phyloP scores from a whole-genome alignment of 78 protist species.

The Pigoraptor vietnamica region DNA sequence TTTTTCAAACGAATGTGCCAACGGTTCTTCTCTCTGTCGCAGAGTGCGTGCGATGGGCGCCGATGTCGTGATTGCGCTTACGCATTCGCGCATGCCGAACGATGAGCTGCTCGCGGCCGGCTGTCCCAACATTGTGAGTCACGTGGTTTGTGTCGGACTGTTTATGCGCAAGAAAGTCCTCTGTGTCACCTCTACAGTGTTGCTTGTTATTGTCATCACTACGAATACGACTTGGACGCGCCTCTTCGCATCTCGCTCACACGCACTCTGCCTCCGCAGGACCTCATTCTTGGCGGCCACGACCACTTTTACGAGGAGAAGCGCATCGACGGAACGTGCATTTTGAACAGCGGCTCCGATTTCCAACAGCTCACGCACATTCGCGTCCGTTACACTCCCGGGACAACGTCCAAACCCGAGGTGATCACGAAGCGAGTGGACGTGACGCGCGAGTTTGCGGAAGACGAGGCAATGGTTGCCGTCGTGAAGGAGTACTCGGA shows the following conservation, averaged over 20 bases:
- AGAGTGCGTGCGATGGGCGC: background rate
- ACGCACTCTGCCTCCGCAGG: background rate
- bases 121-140: background rate
- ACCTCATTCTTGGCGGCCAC: constrained; percentile 48
- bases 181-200: too few species aligned
- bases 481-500: background rate
- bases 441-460: background rate
- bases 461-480: background rate
- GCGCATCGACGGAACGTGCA: constrained; percentile 3
- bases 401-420: background rate
- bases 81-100: constrained; percentile 49
- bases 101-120: constrained; percentile 22
- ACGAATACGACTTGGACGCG: too few species aligned
- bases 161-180: too few species aligned
- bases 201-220: too few species aligned
- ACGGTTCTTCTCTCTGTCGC: background rate
- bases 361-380: background rate
- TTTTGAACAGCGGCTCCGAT: constrained; percentile 3
- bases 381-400: background rate
- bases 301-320: constrained; percentile 20
- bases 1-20: background rate
- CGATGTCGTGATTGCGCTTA: constrained; percentile 45
- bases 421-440: background rate
- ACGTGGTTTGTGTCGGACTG: too few species aligned
- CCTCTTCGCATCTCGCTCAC: too few species aligned